Conservation (phyloP, 1,284 basidiomycete genomes). For the Ceratobasidium sp. region DNA sequence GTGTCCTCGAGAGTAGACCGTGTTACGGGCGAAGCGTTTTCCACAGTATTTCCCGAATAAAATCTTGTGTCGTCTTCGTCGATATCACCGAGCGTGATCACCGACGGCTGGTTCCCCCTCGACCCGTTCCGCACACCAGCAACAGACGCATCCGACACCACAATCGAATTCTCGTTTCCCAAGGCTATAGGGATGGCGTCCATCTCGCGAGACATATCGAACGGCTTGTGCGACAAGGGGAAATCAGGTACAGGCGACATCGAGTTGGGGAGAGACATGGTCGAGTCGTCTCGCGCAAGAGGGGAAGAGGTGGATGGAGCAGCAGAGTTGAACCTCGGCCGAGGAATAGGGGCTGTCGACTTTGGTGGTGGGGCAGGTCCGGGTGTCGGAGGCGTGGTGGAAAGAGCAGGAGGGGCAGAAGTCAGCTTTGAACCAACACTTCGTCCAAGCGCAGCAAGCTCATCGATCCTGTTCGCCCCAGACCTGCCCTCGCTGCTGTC, state of each 20-base stretch:
- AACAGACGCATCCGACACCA: not conserved
- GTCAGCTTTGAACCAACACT: conserved; percentile 36
- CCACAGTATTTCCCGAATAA: not conserved
- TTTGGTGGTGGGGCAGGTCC: not conserved
- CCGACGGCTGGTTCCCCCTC: not conserved
- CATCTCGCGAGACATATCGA: conserved; percentile 42
- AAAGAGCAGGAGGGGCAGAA: not conserved
- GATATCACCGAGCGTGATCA: not conserved
- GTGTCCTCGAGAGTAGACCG: not conserved
- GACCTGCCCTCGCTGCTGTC: conserved; percentile 22
- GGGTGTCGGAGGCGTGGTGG: conserved; percentile 21
- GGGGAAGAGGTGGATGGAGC: conserved; percentile 32
- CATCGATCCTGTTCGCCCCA: conserved; percentile 15
- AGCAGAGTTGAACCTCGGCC: conserved; percentile 23
- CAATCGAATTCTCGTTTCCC: not conserved
- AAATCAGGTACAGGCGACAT: conserved; percentile 33
- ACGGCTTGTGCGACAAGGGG: conserved; percentile 21
- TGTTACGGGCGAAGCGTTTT: not conserved
- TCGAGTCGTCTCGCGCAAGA: conserved; percentile 29
- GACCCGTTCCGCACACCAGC: conserved; percentile 5
- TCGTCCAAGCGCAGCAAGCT: conserved; percentile 39
- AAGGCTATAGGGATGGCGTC: conserved; percentile 18
- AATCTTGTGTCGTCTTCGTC: conserved; percentile 12
- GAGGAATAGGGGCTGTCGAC: conserved; percentile 20
- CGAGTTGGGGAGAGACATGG: conserved; percentile 29